Evolutionary conservation across 2,329 filamentous ascomycete species (phyloP), one percentile per base, ranked within the genome.

Genomic region (Emydomyces testavorans): DNA sequence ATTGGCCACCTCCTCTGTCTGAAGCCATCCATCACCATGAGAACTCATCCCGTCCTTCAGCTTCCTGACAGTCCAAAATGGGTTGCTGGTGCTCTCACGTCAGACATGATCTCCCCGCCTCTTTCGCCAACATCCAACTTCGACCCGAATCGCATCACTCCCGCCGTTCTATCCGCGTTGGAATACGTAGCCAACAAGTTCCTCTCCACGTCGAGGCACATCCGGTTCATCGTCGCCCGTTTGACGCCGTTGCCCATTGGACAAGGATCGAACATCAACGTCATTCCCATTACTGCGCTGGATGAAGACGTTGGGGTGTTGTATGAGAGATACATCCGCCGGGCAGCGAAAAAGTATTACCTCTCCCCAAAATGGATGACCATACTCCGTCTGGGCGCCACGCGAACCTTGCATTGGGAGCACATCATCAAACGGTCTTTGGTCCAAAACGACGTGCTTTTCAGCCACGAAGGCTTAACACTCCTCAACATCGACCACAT

Each of bases 401-500:
- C 44, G n/a, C 34, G 32, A n/a, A 29, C 36, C 15, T 28, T 24
- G 16, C 40, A 52, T 18, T 45, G 42, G 44, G 63, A 66, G 24
- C 67, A 68, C 51, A 59, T 70, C 4, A 58, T 68, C 32, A 59
- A 65, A 44, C 66, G 68, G 49, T 69, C 67, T 5, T 63, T 70
- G 34, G 52, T 66, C 32, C 68, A 71, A 50, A 68, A 69, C 48
- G 66, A 70, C 46, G 62, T 70, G 28, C 57, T 70, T 28, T 69
- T 68, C 57, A 66, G 62, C 48, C 63, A 65, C 37, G 68, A 71
- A 50, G 68, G 67, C 1, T 55, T 71, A 28, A 69, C 67, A 0
- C 53, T 71, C 6, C 58, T 71, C 8, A 69, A 64, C 46, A 65
- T 70, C 53, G 67, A 71, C 55, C 65, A 67, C 32, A 65, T 70